Evolutionary conservation across 1,284 basidiomycete species (phyloP), one percentile per base, ranked within the genome.

Genomic region (Ganoderma resinaceum): DNA sequence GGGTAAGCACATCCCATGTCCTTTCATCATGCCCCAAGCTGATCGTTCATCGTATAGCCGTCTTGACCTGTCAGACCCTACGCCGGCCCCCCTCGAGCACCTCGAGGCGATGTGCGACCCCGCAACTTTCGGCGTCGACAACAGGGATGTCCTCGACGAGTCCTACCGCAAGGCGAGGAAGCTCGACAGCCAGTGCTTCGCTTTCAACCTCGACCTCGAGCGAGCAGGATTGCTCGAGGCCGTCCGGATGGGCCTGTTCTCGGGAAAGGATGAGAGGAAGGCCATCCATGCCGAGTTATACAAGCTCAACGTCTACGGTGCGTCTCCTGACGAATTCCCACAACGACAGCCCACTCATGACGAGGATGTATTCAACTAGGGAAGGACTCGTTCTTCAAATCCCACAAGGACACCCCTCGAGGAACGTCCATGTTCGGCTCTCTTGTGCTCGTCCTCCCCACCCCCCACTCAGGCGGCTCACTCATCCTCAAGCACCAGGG

Each of bases 381-480:
- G 0, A 60, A 70, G 8, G 83, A 77, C 16, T 77, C 79, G 0
- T 84, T 83, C 72, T 85, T 83, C 79, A 83, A 83, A 62, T 64
- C 81, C 0, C 83, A 84, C 73, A 76, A 80, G 62, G 83, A 84
- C 66, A 85, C 82, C 0, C 82, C 82, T 7, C 79, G 78, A 7
- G 73, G 75, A 2, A 14, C 35, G 1, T 11, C 40, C 29, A 70
- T 70, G 71, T 70, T 85, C 60, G 84, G 80, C 14, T 84, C 83
- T 2, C 80, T 85, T 7, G 80, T 86, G 18, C 59, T 85, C 58
- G 58, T 83, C 16, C 78, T 79, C 67, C 81, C 81, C 11, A 82
- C 82, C 0, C 37, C 73, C 0, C 82, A 85, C 61, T 75, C 80
- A 69, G 83, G 84, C 7, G 84, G 83, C 6, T 63, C 70, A 5